phyloP scores from a whole-genome alignment of 2,329 filamentous ascomycete genomes.

The Diaporthe citrichinensis region DNA sequence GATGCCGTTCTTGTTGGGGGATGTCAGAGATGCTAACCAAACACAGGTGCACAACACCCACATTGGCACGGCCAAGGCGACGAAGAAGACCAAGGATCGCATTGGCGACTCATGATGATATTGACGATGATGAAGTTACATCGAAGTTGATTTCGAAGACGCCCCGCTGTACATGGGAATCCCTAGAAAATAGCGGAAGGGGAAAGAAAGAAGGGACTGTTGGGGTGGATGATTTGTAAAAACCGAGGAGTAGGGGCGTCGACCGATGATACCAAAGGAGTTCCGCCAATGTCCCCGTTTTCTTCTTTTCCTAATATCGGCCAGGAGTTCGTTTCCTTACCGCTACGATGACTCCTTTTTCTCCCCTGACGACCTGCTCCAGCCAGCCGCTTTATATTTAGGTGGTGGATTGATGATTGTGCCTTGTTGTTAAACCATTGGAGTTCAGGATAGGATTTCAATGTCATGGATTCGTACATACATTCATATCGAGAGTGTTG shows the following conservation, averaged over 20 bases:
- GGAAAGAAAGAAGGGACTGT: background rate
- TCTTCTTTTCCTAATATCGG: background rate
- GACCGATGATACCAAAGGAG: conserved; percentile 39
- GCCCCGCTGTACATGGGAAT: conserved; percentile 2
- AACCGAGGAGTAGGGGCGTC: conserved; percentile 32
- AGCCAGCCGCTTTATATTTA: conserved; percentile 18
- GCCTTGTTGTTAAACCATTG: background rate
- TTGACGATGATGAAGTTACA: conserved; percentile 32
- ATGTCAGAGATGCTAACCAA: background rate
- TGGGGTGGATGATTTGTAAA: conserved; percentile 32
- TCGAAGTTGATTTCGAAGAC: background rate
- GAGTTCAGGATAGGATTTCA: conserved; percentile 33
- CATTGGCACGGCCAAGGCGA: conserved; percentile 88
- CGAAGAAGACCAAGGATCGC: conserved; percentile 69
- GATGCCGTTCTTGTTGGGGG: background rate
- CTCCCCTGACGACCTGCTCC: background rate
- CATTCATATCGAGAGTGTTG: background rate
- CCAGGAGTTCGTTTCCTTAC: background rate
- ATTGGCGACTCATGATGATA: conserved; percentile 50
- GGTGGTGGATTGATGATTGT: conserved; percentile 21
- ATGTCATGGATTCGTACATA: conserved; percentile 20
- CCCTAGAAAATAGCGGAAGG: background rate
- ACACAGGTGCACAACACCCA: conserved; percentile 86
- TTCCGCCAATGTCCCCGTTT: background rate
- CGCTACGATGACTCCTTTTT: conserved; percentile 45